Conservation (phyloP, 2,329 filamentous ascomycete species). For the Celoporthe dispersa region DNA sequence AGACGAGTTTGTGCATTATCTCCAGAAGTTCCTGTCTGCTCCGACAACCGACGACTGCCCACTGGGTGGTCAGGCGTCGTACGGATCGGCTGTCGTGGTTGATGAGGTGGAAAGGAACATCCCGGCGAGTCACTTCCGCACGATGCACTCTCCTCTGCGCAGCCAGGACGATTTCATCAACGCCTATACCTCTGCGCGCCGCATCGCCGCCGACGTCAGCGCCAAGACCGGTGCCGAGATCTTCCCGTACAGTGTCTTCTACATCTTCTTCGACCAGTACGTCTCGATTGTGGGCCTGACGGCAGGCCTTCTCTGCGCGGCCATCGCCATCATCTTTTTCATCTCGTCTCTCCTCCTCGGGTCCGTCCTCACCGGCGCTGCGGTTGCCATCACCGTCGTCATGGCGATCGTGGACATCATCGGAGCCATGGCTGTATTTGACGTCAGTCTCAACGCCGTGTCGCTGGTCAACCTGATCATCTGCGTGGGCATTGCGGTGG, state of each 20-base stretch:
- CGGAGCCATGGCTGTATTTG: constrained; percentile 87
- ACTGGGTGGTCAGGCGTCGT: constrained; percentile 85
- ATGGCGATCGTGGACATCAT: constrained; percentile 97
- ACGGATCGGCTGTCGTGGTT: constrained; percentile 81
- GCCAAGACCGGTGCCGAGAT: constrained; percentile 75
- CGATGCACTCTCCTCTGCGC: constrained; percentile 82
- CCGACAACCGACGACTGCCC: constrained; percentile 85
- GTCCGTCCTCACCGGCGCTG: constrained; percentile 77
- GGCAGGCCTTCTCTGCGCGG: constrained; percentile 77
- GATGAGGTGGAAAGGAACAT: constrained; percentile 70
- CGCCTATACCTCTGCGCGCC: constrained; percentile 85
- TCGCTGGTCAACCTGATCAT: constrained; percentile 96
- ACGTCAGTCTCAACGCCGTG: constrained; percentile 91
- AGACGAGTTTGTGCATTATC: constrained; percentile 85
- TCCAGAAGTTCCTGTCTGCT: constrained; percentile 79
- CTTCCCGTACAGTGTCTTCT: constrained; percentile 97
- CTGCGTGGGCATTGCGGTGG: constrained; percentile 93
- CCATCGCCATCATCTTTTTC: constrained; percentile 82
- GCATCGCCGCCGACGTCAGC: constrained; percentile 79
- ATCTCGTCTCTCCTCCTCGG: constrained; percentile 83
- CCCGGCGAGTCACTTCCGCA: constrained; percentile 87
- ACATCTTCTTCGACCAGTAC: constrained; percentile 99
- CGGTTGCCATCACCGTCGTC: constrained; percentile 83
- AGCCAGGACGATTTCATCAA: constrained; percentile 92
- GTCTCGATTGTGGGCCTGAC: constrained; percentile 81